Evolutionary conservation across 1,139 yeast species (phyloP), one percentile per base, ranked within the genome.

Genomic region (Meyerozyma carpophila): DNA sequence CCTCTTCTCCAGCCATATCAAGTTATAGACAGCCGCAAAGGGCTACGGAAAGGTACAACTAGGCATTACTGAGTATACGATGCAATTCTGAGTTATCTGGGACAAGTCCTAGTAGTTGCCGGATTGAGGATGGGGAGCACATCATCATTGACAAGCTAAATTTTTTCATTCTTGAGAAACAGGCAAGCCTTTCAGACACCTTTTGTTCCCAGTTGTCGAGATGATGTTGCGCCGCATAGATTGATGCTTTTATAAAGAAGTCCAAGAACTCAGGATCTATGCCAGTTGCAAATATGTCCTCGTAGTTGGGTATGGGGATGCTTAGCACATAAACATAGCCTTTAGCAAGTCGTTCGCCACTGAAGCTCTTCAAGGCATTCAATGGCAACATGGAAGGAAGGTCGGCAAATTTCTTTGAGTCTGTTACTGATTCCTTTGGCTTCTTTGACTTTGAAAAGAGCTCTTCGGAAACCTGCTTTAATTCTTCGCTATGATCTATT

Each of bases 181-280:
- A 43, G 24, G 43, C 40, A 18, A 67, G 50, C 8, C 57, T 48
- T 7, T 47, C 41, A 7, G 59, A 43, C 1, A 62, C 47, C 16
- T 47, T 47, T 1, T 28, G 8, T 16, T 50, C 52, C 66, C 67
- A 60, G 16, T 51, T 44, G 4, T 50, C 48, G 3, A 61, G 20
- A 5, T 50, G 42, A 26, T 53, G 41, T 4, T 42, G 45, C 0
- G 66, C 52, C 3, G 54, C 53, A 46, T 51, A 53, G 0, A 54
- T 54, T 2, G 73, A 66, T 0, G 84, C 76, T 41, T 77, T 79
- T 10, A 82, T 48, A 42, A 71, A 69, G 50, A 81, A 78, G 25
- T 72, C 73, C 13, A 84, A 59, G 44, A 79, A 73, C 14, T 77
- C 80, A 0, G 78, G 60, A 46, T 84, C 91, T 1, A 84, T 61